Percentiles rank a stretch among this genome's conserved stretches.
Conservation (phyloP, 257 asterid genomes). For the Solanum chilense region DNA sequence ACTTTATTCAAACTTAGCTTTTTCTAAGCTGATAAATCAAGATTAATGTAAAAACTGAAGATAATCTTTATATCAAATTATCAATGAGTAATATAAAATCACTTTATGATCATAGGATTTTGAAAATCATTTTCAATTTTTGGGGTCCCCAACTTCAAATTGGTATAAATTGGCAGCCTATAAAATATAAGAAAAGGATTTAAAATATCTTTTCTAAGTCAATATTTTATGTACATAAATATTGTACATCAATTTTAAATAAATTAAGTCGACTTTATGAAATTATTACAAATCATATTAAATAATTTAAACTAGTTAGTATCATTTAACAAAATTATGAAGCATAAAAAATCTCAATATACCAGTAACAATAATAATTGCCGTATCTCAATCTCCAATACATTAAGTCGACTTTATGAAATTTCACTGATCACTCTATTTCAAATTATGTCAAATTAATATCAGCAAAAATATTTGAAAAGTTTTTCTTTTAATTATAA, state of each 20-base stretch:
- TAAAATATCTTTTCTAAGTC: not conserved
- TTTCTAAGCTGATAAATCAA: not conserved
- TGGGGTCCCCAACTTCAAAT: conserved; percentile 10
- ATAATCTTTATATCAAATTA: not conserved
- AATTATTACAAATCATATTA: not conserved
- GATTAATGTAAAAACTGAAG: not conserved
- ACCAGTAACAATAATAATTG: not conserved
- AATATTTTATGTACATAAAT: not conserved
- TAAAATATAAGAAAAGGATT: not conserved
- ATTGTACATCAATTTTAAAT: not conserved
- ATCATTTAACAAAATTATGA: too few relatives aligned
- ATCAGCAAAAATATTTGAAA: not conserved
- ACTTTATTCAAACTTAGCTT: not conserved
- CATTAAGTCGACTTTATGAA: not conserved
- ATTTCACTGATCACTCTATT: not conserved
- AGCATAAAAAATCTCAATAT: not conserved
- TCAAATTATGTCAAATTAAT: not conserved
- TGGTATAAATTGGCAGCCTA: conserved; percentile 27
- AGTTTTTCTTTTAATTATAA: too few relatives aligned
- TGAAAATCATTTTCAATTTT: conserved; percentile 7
- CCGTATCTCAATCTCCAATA: not conserved
- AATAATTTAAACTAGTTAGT: not conserved
- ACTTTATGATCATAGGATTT: conserved; percentile 19
- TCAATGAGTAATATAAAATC: not conserved
- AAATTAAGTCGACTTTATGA: not conserved